These are phyloP conservation scores for Camillea tinctor DNA, from an alignment of 2,329 filamentous ascomycete genomes.

Conservation along the genomic window DNA sequence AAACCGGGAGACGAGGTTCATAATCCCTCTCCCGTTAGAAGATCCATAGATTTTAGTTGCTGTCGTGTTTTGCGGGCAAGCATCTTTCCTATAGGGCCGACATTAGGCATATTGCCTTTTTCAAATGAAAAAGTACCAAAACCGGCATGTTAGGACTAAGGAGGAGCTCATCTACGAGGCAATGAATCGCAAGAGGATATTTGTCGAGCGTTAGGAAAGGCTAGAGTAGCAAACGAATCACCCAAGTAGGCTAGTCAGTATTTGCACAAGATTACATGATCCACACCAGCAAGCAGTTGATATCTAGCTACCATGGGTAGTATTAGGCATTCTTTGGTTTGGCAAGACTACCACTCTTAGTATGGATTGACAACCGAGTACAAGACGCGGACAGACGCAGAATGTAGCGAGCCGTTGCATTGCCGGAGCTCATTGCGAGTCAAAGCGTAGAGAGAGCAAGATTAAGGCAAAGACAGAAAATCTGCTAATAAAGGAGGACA, in stretches of 20 bases:
- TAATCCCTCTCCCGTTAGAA: neutral
- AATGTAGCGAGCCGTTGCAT: conserved; percentile 18
- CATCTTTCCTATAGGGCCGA: neutral
- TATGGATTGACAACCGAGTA: conserved; percentile 5
- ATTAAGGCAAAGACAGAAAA: neutral
- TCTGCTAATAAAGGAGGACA: neutral
- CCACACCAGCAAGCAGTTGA: conserved; percentile 5
- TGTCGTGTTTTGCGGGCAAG: neutral
- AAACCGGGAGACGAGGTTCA: neutral
- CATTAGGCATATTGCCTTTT: neutral
- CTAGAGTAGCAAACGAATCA: conserved; percentile 9
- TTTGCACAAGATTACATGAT: neutral
- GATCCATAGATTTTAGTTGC: neutral
- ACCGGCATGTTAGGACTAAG: neutral
- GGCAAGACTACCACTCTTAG: conserved; percentile 7
- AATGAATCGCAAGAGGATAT: conserved; percentile 3
- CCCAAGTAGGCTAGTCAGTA: conserved; percentile 5
- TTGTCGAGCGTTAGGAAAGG: neutral
- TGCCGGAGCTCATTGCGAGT: conserved; percentile 9
- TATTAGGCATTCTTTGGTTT: conserved; percentile 15
- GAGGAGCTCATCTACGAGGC: conserved; percentile 3
- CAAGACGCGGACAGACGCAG: conserved; percentile 10
- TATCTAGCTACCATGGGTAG: conserved; percentile 2
- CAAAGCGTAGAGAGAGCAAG: conserved; percentile 4
- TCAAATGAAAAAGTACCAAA: neutral